Evolutionary conservation across 345 rosid genomes (phyloP), one percentile per base, ranked within the genome.

Genomic region (Aquilaria yunnanensis): DNA sequence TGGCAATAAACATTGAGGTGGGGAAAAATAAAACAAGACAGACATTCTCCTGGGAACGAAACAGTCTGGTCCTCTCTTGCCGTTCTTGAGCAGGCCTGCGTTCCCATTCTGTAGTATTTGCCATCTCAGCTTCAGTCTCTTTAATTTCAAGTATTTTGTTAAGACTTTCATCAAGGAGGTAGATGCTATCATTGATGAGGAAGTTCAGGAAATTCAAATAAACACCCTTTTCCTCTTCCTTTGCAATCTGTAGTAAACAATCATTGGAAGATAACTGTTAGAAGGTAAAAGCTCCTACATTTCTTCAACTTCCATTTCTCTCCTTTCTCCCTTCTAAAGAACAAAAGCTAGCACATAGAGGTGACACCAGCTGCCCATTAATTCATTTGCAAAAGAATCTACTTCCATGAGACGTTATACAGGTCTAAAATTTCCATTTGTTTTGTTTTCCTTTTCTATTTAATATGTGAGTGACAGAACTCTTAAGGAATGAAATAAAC

Each of bases 141-240:
- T 91, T 95, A 63, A 85, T 83, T 77, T 95, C 97, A 41, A 91
- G 96, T 77, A 95, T 95, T 74, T 85, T 95, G 86, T 89, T 95
- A 51, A 95, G 90, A 79, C 97, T 91, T 75, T 95, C 99, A 74
- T 95, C 97, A 43, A 95, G 93, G 76, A 95, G 99, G 79, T 73
- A 95, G 60, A 95, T 91, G 75, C 99, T 91, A 79, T 95, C 99
- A 29, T 95, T 95, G 72, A 95, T 85, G 70, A 95, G 80, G 78
- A 91, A 95, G 87, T 91, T 95, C 62, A 95, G 76, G 87, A 95
- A 95, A 77, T 95, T 95, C 81, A 95, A 77, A 74, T 95, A 95
- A 67, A 91, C 96, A 56, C 99, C 99, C 90, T 95, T 95, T 64
- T 95, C 99, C 78, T 95, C 97, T 79, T 91, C 96, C 77, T 83